These are phyloP conservation scores for Pseudogymnoascus sp. DNA, from an alignment of 2,329 filamentous ascomycete genomes.

Conservation along the genomic window DNA sequence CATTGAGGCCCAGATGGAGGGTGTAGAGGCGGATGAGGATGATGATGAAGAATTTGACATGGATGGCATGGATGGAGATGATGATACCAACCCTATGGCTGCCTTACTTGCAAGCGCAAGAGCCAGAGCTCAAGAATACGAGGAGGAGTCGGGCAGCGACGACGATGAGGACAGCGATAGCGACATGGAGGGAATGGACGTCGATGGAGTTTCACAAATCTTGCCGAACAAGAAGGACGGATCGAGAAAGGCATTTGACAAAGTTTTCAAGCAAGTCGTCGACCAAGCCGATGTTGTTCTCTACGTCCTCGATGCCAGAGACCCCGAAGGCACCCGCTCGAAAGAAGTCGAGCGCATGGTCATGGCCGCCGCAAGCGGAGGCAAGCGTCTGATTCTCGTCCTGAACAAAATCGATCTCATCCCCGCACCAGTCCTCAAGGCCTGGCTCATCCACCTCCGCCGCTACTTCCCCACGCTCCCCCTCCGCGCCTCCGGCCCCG, in stretches of 20 bases:
- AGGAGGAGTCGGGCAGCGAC: constrained; percentile 40
- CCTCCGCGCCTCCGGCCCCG: constrained; percentile 72
- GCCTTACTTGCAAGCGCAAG: constrained; percentile 79
- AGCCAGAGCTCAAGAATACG: constrained; percentile 68
- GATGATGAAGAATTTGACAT: constrained; percentile 41
- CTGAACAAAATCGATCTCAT: constrained; percentile 95
- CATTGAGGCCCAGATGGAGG: constrained; percentile 36
- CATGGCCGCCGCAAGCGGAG: constrained; percentile 75
- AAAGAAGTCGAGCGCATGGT: constrained; percentile 84
- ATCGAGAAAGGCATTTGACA: constrained; percentile 85
- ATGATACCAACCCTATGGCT: constrained; percentile 76
- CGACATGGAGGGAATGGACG: constrained; percentile 36
- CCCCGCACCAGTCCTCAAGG: constrained; percentile 70
- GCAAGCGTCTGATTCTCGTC: constrained; percentile 82
- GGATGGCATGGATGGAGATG: constrained; percentile 47
- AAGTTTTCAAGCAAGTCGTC: constrained; percentile 89
- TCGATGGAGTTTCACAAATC: constrained; percentile 41
- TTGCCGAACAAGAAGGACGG: constrained; percentile 47
- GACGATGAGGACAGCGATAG: constrained; percentile 46
- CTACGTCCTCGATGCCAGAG: constrained; percentile 86
- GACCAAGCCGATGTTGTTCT: constrained; percentile 84
- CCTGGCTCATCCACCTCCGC: constrained; percentile 76
- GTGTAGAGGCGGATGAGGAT: constrained; percentile 37
- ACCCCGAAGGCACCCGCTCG: constrained; percentile 84
- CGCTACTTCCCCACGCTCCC: constrained; percentile 88